Conservation (phyloP, 169 alveolate genomes). For the Cyclospora cayetanensis region DNA sequence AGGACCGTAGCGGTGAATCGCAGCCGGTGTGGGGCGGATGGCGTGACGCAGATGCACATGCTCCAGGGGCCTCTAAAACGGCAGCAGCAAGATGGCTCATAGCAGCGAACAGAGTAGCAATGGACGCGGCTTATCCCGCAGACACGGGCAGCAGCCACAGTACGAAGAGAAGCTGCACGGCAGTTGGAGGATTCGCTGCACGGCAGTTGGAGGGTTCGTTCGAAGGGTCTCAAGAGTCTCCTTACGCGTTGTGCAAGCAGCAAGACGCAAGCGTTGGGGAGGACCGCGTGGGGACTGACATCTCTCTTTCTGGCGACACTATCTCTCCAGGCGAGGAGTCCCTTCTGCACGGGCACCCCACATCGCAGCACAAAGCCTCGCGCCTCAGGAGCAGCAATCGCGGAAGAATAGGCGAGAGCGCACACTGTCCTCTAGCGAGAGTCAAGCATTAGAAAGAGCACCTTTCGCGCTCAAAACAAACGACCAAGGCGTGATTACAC, state of each 20-base stretch:
- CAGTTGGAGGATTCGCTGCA: not conserved
- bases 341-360: not conserved
- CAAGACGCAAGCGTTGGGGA: conserved; percentile 49
- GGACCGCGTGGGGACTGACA: conserved; percentile 64
- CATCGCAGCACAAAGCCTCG: not conserved
- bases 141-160: not conserved
- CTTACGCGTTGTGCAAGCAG: conserved; percentile 59
- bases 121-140: not conserved
- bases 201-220: not conserved
- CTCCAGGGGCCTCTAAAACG: conserved; percentile 30
- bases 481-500: not conserved
- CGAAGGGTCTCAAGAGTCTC: not conserved
- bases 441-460: not conserved
- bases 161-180: not conserved
- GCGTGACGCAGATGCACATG: conserved; percentile 59
- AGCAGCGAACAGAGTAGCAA: not conserved
- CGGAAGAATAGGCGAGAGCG: not conserved
- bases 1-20: conserved; percentile 27
- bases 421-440: not conserved
- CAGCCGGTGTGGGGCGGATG: conserved; percentile 65
- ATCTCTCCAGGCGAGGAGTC: conserved; percentile 58
- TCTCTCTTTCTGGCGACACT: conserved; percentile 49
- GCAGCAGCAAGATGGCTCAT: not conserved
- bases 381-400: conserved; percentile 18
- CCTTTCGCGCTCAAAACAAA: not conserved